Evolutionary conservation across 176 grass and related monocot genomes (phyloP).

Genomic region (Raddia distichophylla): DNA sequence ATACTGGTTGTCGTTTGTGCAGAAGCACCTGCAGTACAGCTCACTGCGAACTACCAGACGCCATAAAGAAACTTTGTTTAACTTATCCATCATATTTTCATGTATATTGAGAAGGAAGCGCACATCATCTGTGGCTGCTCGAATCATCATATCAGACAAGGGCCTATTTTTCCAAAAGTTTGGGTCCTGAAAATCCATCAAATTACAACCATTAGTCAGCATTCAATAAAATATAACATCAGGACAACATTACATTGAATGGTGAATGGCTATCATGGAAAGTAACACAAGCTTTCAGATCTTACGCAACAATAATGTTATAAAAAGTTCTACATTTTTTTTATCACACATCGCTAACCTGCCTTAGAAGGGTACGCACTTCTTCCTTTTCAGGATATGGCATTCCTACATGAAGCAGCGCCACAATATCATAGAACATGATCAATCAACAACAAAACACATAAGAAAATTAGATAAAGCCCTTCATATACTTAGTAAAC

Average conservation of each 20-base stretch:
- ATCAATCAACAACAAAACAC: slow-evolving; percentile 42
- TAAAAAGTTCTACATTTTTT: slow-evolving; percentile 32
- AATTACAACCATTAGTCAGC: slow-evolving; percentile 29
- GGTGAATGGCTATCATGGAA: slow-evolving; percentile 24
- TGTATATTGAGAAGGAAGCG: slow-evolving; percentile 86
- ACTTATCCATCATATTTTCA: slow-evolving; percentile 83
- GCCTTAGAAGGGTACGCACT: slow-evolving; percentile 82
- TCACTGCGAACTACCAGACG: slow-evolving; percentile 69
- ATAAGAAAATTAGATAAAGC: slow-evolving; percentile 35
- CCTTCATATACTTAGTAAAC: slow-evolving; percentile 10
- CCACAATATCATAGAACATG: slow-evolving; percentile 49
- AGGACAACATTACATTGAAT: slow-evolving; percentile 16
- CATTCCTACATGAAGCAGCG: slow-evolving; percentile 78
- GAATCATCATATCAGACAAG: slow-evolving; percentile 92
- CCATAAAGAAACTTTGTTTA: slow-evolving; percentile 75
- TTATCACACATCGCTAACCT: slow-evolving; percentile 66
- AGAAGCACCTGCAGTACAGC: slow-evolving; percentile 91
- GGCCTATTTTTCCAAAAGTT: slow-evolving; percentile 80
- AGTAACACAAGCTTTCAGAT: slow-evolving; percentile 37
- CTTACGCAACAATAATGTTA: slow-evolving; percentile 15
- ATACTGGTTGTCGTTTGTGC: slow-evolving; percentile 70
- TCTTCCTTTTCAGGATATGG: slow-evolving; percentile 99
- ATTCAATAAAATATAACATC: slow-evolving; percentile 39
- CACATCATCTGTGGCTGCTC: slow-evolving; percentile 87
- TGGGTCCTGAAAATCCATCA: slow-evolving; percentile 67